Percentiles rank a stretch among this genome's conserved stretches.
Conservation (phyloP, 495 filamentous ascomycete genomes). For the Parathielavia appendiculata region DNA sequence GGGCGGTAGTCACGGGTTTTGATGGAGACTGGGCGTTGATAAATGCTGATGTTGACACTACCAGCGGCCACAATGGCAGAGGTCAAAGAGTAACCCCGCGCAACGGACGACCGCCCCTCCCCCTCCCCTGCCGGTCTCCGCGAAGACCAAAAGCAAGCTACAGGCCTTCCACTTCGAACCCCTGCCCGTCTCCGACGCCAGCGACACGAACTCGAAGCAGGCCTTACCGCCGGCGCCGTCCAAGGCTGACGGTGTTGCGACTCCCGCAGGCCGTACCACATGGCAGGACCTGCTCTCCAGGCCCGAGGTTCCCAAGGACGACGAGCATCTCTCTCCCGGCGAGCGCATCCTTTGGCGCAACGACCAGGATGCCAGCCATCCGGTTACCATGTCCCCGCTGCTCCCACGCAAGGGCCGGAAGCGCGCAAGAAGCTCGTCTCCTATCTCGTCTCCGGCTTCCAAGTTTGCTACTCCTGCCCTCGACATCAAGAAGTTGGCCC, state of each 20-base stretch:
- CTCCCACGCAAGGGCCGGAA: slow-evolving; percentile 54
- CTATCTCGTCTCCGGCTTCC: slow-evolving; percentile 58
- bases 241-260: slow-evolving; percentile 53
- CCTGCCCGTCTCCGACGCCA: slow-evolving; percentile 6
- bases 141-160: slow-evolving; percentile 47
- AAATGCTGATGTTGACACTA: slow-evolving; percentile 2
- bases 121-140: slow-evolving; percentile 41
- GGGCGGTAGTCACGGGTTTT: neutral
- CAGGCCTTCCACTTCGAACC: slow-evolving; percentile 43
- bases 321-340: slow-evolving; percentile 40
- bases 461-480: slow-evolving; percentile 30
- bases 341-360: slow-evolving; percentile 41
- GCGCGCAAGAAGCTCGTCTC: slow-evolving; percentile 75
- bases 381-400: slow-evolving; percentile 45
- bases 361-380: slow-evolving; percentile 29
- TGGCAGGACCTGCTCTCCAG: slow-evolving; percentile 77
- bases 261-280: slow-evolving; percentile 68
- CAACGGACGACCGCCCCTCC: slow-evolving; percentile 22
- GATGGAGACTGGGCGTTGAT: neutral
- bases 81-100: slow-evolving; percentile 45
- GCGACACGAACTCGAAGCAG: slow-evolving; percentile 4
- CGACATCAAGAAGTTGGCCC: slow-evolving; percentile 49
- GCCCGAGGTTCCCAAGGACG: slow-evolving; percentile 44
- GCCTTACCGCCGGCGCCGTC: neutral
- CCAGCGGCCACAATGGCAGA: slow-evolving; percentile 44